These are phyloP conservation scores for Thecamonas trahens DNA, from an alignment of 78 protist species.

Conservation along the genomic window DNA sequence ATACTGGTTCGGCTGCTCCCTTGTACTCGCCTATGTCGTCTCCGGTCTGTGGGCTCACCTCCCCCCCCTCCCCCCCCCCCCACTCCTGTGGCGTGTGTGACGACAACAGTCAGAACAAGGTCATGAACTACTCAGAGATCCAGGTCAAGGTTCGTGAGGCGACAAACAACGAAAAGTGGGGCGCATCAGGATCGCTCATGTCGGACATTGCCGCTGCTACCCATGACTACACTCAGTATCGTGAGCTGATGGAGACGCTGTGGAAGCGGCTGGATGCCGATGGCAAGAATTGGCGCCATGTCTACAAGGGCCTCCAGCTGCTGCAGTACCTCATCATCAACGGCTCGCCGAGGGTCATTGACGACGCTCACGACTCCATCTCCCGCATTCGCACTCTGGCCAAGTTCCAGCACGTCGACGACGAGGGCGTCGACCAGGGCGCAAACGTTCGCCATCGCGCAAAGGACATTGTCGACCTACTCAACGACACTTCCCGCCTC, in stretches of 20 bases:
- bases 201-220: conserved; percentile 23
- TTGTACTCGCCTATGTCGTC: too few species aligned
- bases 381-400: conserved; percentile 11
- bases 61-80: too few species aligned
- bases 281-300: conserved; percentile 24
- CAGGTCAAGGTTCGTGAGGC: conserved; percentile 45
- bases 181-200: conserved; percentile 29
- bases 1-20: too few species aligned
- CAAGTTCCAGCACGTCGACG: background rate
- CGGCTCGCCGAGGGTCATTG: conserved; percentile 19
- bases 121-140: conserved; percentile 25
- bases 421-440: conserved; percentile 23
- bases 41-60: too few species aligned
- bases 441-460: conserved; percentile 24
- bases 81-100: too few species aligned
- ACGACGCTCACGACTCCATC: conserved; percentile 13
- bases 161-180: conserved; percentile 41
- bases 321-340: conserved; percentile 22
- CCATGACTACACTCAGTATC: background rate
- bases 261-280: conserved; percentile 33
- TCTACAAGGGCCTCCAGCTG: conserved; percentile 24
- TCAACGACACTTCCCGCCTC: conserved; percentile 20
- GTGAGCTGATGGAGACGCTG: conserved; percentile 15
- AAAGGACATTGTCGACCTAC: conserved; percentile 8
- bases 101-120: too few species aligned